Base-by-base conservation (phyloP, 306 rosid species). In the Arachis hypogaea region DNA sequence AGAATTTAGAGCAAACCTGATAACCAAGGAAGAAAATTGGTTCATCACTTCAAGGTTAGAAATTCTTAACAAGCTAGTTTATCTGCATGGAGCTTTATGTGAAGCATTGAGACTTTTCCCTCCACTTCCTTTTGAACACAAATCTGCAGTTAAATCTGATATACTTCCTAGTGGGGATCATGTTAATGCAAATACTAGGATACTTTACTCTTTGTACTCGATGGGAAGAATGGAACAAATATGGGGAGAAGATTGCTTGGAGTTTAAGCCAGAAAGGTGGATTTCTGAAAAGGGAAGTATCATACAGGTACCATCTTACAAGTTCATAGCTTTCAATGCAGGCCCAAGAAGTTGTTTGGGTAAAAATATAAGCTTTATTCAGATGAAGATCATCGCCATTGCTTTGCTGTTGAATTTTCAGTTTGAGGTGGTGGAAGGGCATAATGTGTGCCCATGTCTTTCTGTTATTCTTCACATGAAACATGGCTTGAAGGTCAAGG, bases 241-340 rank as follows among this genome's bases (percentile, higher is more conserved):
- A 40, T 73, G 71, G 78, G 78, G 78, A 28, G 16, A 55, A 2
- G 78, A 64, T 7, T 74, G 46, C 28, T 3, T 42, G 18, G 78
- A 74, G 0, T 74, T 74, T 36, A 52, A 74, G 62, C 71, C 71
- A 1, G 63, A 63, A 40, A 73, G 78, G 42, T 73, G 78, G 78
- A 73, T 73, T 4, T 63, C 78, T 3, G 30, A 63, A 2, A 62
- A 5, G 16, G 77, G 77, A 11, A 0, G 9, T 1, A 14, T 29
- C 9, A 3, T 46, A 7, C 4, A 72, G 1, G 3, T 59, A 12
- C 76, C 76, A 9, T 72, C 76, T 59, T 72, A 72, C 76, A 59
- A 72, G 66, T 72, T 72, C 50, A 59, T 72, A 59, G 3, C 76
- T 59, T 72, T 72, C 9, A 59, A 72, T 46, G 68, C 60, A 44